Evolutionary conservation across 2,329 filamentous ascomycete genomes (phyloP), one percentile per base, ranked within the genome.

Genomic region (Diaporthe sp.): DNA sequence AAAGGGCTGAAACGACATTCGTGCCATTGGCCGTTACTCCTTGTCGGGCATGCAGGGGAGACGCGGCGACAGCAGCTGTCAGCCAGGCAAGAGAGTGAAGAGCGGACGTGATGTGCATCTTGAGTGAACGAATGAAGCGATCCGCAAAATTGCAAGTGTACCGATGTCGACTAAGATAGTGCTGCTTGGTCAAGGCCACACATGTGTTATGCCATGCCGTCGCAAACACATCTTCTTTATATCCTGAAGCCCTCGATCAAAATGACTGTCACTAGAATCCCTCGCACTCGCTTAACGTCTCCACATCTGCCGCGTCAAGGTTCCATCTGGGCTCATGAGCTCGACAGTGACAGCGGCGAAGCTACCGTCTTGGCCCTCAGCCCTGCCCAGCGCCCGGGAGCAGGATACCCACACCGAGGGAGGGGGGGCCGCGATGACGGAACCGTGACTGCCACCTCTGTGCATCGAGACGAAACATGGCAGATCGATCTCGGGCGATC

Each of bases 1-100:
- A 76, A 28, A 46, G 68, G 19, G 74, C 74, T 34, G 55, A 46
- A 37, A 76, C 74, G 22, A 76, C 74, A 15, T 65, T 72, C 2
- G 74, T 76, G 57, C 74, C 74, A 46, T 74, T 76, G 65, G 71
- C 42, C 8, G 65, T 76, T 12, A 68, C 70, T 51, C 53, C 72
- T n/a, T 73, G 65, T 19, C 74, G 65, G 25, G 71, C 22, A 6
- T 12, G n/a, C 34, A 71, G 17, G 53, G 65, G 44, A 53, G 57
- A 55, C 12, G 72, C 74, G 10, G 71, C 55, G 37, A 28, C 65
- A 34, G 58, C 71, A n/a, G 58, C 67, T 42, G 72, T 46, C 62
- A 76, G 25, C 57, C 71, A 76, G 46, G 68, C 57, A 34, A 74
- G 34, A 28, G 65, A 68, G 15, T 22, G 28, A 39, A 76, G 3